Conservation (phyloP, 2,329 filamentous ascomycete genomes). For the Cryphonectria parasitica region DNA sequence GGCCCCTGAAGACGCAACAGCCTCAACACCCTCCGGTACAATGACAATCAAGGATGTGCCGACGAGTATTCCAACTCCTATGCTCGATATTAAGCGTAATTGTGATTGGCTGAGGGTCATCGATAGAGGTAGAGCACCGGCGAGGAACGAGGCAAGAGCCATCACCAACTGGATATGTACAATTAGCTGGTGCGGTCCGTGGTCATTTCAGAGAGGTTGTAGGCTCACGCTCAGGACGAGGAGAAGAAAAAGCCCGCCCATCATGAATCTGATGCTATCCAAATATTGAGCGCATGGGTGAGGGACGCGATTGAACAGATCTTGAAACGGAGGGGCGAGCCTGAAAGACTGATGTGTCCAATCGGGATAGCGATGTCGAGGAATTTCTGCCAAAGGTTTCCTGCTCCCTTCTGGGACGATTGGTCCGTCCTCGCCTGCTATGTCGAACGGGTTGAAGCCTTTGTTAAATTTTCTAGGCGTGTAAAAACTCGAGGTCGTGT, state of each 20-base stretch:
- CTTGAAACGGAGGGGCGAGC: not conserved
- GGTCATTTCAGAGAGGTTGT: conserved; percentile 32
- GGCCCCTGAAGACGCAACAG: conserved; percentile 68
- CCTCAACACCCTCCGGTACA: conserved; percentile 94
- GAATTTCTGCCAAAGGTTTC: not conserved
- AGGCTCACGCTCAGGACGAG: conserved; percentile 38
- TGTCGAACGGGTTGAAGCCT: not conserved
- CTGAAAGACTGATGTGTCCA: not conserved
- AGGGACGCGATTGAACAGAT: not conserved
- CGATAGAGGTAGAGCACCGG: conserved; percentile 86
- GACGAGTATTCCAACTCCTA: conserved; percentile 92
- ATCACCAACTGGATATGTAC: conserved; percentile 38
- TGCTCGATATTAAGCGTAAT: conserved; percentile 84
- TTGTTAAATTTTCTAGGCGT: not conserved
- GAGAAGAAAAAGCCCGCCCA: conserved; percentile 41
- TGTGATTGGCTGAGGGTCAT: conserved; percentile 87
- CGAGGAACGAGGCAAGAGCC: conserved; percentile 73
- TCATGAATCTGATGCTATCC: conserved; percentile 25
- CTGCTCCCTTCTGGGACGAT: conserved; percentile 2
- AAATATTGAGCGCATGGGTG: conserved; percentile 20
- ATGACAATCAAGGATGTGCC: conserved; percentile 96
- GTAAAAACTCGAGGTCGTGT: not conserved
- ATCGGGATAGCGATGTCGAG: conserved; percentile 1
- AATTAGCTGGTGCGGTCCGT: conserved; percentile 31
- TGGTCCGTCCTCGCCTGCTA: not conserved